Percentiles rank a stretch among this genome's conserved stretches.
phyloP scores from a whole-genome alignment of 2,329 filamentous ascomycete species.

The Paraphaeosphaeria minitans region DNA sequence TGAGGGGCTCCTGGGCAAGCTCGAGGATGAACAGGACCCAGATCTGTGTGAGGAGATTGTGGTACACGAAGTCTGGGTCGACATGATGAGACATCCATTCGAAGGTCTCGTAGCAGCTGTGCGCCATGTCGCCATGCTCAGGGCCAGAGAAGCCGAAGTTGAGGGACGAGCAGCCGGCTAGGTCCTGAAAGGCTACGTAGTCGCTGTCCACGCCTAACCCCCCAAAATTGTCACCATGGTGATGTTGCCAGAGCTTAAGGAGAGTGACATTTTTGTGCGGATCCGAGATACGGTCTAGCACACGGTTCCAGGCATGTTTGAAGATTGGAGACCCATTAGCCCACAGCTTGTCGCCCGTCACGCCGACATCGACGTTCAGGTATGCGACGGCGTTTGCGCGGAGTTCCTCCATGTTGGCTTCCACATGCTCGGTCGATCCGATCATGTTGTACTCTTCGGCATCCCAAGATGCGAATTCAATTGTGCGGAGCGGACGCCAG shows the following conservation, averaged over 20 bases:
- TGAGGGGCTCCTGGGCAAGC: conserved; percentile 76
- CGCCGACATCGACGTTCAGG: conserved; percentile 85
- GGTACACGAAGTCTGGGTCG: conserved; percentile 83
- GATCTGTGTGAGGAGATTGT: conserved; percentile 77
- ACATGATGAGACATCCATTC: conserved; percentile 81
- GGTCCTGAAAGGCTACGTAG: conserved; percentile 87
- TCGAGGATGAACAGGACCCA: conserved; percentile 84
- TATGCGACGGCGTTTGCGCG: conserved; percentile 81
- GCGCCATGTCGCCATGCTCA: conserved; percentile 66
- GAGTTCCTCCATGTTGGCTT: conserved; percentile 76
- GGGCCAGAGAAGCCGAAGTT: conserved; percentile 78
- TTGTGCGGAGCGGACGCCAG: conserved; percentile 91
- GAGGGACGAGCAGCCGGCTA: conserved; percentile 85
- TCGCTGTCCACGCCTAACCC: conserved; percentile 78
- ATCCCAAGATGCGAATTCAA: conserved; percentile 98
- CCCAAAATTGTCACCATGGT: conserved; percentile 60
- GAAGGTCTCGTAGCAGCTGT: conserved; percentile 88
- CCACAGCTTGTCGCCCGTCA: conserved; percentile 75
- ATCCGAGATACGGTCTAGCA: conserved; percentile 76
- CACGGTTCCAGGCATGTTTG: conserved; percentile 70
- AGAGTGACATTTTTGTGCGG: conserved; percentile 74
- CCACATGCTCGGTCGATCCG: conserved; percentile 93
- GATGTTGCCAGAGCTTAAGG: conserved; percentile 74
- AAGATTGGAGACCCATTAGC: conserved; percentile 84
- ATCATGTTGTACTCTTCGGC: conserved; percentile 91